Base-by-base conservation (phyloP, 2,329 filamentous ascomycete genomes). In the Cercospora janseana region DNA sequence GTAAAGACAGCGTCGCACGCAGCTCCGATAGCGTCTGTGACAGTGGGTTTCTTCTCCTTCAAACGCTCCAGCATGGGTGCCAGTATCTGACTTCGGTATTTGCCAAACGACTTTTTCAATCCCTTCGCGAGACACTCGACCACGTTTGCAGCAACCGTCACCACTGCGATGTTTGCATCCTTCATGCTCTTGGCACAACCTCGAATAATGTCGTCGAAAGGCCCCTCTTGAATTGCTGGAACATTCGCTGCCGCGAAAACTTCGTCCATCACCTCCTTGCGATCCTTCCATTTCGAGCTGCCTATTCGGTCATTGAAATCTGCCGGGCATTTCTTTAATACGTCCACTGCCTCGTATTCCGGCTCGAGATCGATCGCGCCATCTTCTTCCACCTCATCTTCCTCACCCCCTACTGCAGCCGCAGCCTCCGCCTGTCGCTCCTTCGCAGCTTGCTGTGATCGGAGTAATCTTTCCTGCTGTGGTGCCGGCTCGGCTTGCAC, bases 221-320 rank as follows among this genome's bases (percentile, higher is more conserved):
- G 86, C 5, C 83, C 88, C 60, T 97, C 92, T 69, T 95, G 94
- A 69, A 98, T 95, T 55, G 86, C 81, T 10, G 92, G 90, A 31
- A 94, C 85, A 61, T 95, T 94, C 48, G 95, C 71, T 3, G 82
- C 78, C 10, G 80, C 80, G 60, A 85, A 86, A 0, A 96, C 77
- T 7, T 82, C 88, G 54, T 98, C 93, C 3, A 97, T 77, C 0
- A 88, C 88, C 60, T 98, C 93, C 70, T 98, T 98, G 55, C 93
- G 80, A 60, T 98, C 94, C 67, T 98, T 98, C 93, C 93, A 98
- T 68, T 98, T 98, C 0, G 91, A 85, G 7, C 92, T 97, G 0
- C 80, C 85, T 23, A 98, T 74, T 52, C 86, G 83, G 16, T 98
- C 93, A 58, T 82, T 79, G 58, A 96, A 91, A 66, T 90, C 84